Base-by-base conservation (phyloP, 2,329 filamentous ascomycete species). In the Diplodia corticola region DNA sequence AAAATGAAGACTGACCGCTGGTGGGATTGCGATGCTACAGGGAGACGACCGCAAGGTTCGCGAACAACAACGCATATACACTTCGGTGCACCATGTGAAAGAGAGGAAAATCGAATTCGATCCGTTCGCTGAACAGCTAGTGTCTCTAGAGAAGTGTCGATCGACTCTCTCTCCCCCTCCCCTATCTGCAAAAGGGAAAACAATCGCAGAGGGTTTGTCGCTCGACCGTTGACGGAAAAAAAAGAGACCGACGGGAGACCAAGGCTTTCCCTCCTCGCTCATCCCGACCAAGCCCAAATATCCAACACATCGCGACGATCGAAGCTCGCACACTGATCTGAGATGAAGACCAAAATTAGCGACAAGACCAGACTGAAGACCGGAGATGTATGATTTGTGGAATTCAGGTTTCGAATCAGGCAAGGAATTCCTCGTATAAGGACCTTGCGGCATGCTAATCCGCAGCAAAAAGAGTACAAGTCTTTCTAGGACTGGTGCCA, bases 401-500 rank as follows among this genome's bases (percentile, higher is more conserved):
- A 13, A 28, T 24, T 33, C 33, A 6, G 30, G 28, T 61, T 61
- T 44, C 33, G n/a, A 20, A 44, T 44, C 57, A 61, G 57, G 57
- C 57, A 61, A 49, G 57, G 44, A 61, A 61, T 33, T 17, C 37
- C 40, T n/a, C 22, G 28, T 61, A 61, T 49, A 74, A 15, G 81
- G 17, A 35, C 57, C 57, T 59, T 61, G 57, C 57, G 57, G 57
- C 57, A 61, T 61, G 82, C 83, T 84, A 80, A 77, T 85, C 83
- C 81, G 81, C 83, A 85, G 70, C 72, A 78, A 79, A 80, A 79
- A 83, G 79, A 82, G 80, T 80, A 82, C 80, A 82, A 83, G 76
- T 81, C 80, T 79, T 77, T 81, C 77, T 85, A 77, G 80, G 84
- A 83, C 84, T 85, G 84, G 84, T 86, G 84, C 84, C 84, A 86